Percentiles rank a stretch among this genome's conserved stretches.
phyloP scores from a whole-genome alignment of 805 yeast genomes.

The Danielia reshetovae region DNA sequence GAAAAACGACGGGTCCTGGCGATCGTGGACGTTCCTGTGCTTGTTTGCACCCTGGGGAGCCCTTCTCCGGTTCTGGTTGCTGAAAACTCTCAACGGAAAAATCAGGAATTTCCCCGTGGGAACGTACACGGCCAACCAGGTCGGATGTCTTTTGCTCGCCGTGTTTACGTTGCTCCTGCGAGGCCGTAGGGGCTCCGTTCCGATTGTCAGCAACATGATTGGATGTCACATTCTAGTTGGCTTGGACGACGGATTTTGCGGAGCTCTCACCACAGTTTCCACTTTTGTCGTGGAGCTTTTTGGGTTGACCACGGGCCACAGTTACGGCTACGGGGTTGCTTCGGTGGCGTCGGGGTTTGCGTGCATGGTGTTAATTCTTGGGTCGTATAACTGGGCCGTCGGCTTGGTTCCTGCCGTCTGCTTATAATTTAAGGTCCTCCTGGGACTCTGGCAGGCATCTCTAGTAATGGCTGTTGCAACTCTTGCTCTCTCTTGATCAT shows the following conservation, averaged over 20 bases:
- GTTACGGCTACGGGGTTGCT: conserved; percentile 48
- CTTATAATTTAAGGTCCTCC: too few relatives aligned
- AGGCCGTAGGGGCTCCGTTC: conserved; percentile 32
- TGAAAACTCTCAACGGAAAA: conserved; percentile 45
- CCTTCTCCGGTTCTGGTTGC: conserved; percentile 49
- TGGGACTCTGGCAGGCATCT: too few relatives aligned
- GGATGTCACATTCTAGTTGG: conserved; percentile 54
- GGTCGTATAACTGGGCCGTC: conserved; percentile 67
- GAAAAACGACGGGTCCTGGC: conserved; percentile 40
- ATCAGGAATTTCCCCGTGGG: conserved; percentile 49
- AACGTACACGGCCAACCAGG: conserved; percentile 45
- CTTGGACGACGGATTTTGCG: conserved; percentile 64
- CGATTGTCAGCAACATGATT: conserved; percentile 27
- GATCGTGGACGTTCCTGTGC: conserved; percentile 66
- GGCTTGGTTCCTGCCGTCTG: conserved; percentile 34
- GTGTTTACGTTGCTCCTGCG: conserved; percentile 40
- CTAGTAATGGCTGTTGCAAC: too few relatives aligned
- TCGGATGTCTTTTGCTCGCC: conserved; percentile 44
- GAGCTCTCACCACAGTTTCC: conserved; percentile 68
- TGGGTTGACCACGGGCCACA: conserved; percentile 23
- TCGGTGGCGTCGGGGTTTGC: conserved; percentile 48
- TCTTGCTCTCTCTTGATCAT: too few relatives aligned
- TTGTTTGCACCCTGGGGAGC: conserved; percentile 74
- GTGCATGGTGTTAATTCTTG: conserved; percentile 55
- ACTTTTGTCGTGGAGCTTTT: conserved; percentile 70